These are phyloP conservation scores for Suillus subalutaceus DNA, from an alignment of 768 basidiomycete genomes.

Conservation along the genomic window DNA sequence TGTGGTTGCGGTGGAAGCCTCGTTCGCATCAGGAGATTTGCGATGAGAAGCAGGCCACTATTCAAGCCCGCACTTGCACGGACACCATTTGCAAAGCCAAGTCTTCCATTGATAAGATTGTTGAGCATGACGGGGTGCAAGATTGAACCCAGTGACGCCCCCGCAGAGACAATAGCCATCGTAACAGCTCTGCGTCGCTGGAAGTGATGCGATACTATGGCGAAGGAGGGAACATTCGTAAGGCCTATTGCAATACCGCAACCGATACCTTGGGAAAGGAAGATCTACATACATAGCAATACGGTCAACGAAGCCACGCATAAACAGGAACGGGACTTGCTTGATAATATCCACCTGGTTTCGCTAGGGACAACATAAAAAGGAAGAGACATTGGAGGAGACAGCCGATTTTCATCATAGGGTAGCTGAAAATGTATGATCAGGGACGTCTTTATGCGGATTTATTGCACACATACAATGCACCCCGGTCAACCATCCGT, in stretches of 20 bases:
- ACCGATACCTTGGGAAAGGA: conserved; percentile 48
- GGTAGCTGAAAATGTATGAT: conserved; percentile 33
- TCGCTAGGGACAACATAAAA: conserved; percentile 48
- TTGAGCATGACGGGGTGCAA: conserved; percentile 34
- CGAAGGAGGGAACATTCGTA: conserved; percentile 46
- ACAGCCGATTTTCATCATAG: conserved; percentile 47
- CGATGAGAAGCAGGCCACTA: conserved; percentile 38
- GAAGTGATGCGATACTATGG: conserved; percentile 50
- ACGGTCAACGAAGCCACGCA: not conserved
- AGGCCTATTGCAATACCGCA: conserved; percentile 37
- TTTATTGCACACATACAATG: conserved; percentile 39
- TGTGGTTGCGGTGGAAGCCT: conserved; percentile 34
- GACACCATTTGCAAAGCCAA: conserved; percentile 47
- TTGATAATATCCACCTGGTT: conserved; percentile 41
- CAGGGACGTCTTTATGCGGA: not conserved
- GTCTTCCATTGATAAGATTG: conserved; percentile 17
- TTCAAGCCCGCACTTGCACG: conserved; percentile 47
- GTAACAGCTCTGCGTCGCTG: conserved; percentile 40
- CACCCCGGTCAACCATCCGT: conserved; percentile 51
- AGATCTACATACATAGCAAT: conserved; percentile 41
- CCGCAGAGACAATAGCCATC: conserved; percentile 46
- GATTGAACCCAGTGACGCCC: conserved; percentile 34
- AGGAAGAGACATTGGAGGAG: conserved; percentile 45
- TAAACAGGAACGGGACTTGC: conserved; percentile 16
- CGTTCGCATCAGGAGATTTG: conserved; percentile 40